Evolutionary conservation across 495 filamentous ascomycete species (phyloP), one percentile per base, ranked within the genome.

Genomic region (Glarea lozoyensis): DNA sequence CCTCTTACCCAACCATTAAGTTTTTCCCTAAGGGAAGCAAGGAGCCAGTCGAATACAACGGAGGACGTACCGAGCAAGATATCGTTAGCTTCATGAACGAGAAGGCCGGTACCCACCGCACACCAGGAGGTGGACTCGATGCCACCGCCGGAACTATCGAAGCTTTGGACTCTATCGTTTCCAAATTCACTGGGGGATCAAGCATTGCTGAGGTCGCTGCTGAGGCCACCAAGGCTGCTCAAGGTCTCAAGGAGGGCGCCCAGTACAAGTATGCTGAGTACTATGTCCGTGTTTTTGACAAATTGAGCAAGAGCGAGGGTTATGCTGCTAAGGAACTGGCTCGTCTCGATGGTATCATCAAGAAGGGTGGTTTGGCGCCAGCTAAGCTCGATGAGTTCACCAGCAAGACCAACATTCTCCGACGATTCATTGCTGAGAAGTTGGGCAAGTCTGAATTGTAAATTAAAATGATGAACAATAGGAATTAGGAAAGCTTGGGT

Each of bases 1-100:
- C 70, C 38, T 83, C 81, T 20, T 98, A 89, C 75, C 92, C 92
- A 21, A 98, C 92, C 46, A 92, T 98, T 72, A 94, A 93, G 72
- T 98, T 84, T 77, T 97, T 97, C 74, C 82, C 89, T 57, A 83
- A 81, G 64, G 90, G 90, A 55, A 85, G 81, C 43, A 86, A 73
- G 42, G 81, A 81, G 46, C 60, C 81, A 10, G 68, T 82, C 50
- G 55, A 70, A 25, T 98, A 95, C 75, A 65, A 75, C 23, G 82
- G 82, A 41, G 86, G 78, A 45, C 89, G 92, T 51, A 67, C 72
- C 13, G 88, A 94, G 72, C 66, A 72, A 43, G 83, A 81, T 50
- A 67, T 98, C 41, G 60, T 94, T 47, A 61, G 72, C 21, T 98
- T 84, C 73, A 59, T 98, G 59, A 97, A 98, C 71, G 66, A 78